Base-by-base conservation (phyloP, 2,329 filamentous ascomycete species). In the Fusarium beomiforme region DNA sequence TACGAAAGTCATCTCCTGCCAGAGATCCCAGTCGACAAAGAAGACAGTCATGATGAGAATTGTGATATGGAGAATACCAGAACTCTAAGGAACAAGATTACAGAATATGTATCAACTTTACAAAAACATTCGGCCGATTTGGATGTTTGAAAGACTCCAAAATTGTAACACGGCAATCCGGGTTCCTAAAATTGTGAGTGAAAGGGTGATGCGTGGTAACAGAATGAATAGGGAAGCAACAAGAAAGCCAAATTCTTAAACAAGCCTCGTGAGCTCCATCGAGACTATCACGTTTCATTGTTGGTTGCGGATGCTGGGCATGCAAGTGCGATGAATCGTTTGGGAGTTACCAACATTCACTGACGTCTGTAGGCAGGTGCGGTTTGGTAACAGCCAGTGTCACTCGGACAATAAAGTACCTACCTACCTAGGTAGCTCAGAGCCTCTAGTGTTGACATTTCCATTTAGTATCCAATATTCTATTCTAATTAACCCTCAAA, bases 1-100 rank as follows among this genome's bases (percentile, higher is more conserved):
- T 84, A 97, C 94, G 83, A 97, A 93, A 57, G 91, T 93, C 90
- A 97, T 91, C 84, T 97, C 90, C 85, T 96, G 89, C 94, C 94
- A 97, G 76, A 96, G 83, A 74, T 88, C 84, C 94, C 94, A 97
- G 53, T 83, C 85, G 43, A 84, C 76, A 81, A 92, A 93, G 80
- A 94, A 93, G 41, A 76, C 79, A 54, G 71, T 76, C 76, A 80
- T 81, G 51, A 71, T 58, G 67, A 61, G 58, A 19, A 43, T 42
- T 63, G 62, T 43, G 33, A 50, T 59, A 49, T 56, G 62, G 47
- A 21, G 43, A 61, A 43, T 37, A 55, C 13, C 37, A 56, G 36
- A 43, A 29, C 34, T 42, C 9, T 50, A 54, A 42, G 37, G 21
- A 41, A 55, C 41, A n/a, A 37, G 29, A 60, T 42, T 36, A 37